Base-by-base conservation (phyloP, 2,329 filamentous ascomycete genomes). In the Epichloe scottii region DNA sequence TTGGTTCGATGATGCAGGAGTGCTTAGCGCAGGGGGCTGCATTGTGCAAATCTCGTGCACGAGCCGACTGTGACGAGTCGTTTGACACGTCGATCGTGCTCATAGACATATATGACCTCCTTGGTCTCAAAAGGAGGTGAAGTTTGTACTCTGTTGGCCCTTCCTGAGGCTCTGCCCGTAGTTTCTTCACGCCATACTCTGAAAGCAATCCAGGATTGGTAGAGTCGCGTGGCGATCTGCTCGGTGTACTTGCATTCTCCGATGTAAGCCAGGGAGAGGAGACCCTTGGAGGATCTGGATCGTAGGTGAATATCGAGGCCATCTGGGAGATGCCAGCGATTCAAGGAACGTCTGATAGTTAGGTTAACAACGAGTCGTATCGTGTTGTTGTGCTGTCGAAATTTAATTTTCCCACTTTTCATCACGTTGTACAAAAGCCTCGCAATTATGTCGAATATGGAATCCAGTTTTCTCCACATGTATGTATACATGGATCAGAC, bases 111-210 rank as follows among this genome's bases (percentile, higher is more conserved):
- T 90, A 95, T 6, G 78, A 80, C 54, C 89, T 79, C 52, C 91
- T 78, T 15, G 86, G 83, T 37, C 89, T 82, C 48, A 96, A 71
- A 6, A 97, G 76, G 5, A 98, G 73, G 68, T 97, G 93, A 42
- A 98, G 71, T 67, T 98, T 98, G 70, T 98, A 98, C 68, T 98
- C 93, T 0, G 88, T 94, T 17, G 93, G 89, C 0, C 93, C 93
- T 56, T 94, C 85, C 63, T 97, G 90, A 5, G 91, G 91, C 66
- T 98, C 93, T 12, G 91, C 84, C 56, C 90, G 84, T 15, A 98
- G 71, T 61, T 84, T 88, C 43, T 82, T 85, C 44, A 93, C 79
- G 1, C 77, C 79, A 63, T 81, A 83, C 51, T 84, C 78, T 4
- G 75, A 75, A 12, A 79, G 68, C 7, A 74, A 59, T n/a, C 69